phyloP scores from a whole-genome alignment of 2,329 filamentous ascomycete species.

The Botrytis deweyae region DNA sequence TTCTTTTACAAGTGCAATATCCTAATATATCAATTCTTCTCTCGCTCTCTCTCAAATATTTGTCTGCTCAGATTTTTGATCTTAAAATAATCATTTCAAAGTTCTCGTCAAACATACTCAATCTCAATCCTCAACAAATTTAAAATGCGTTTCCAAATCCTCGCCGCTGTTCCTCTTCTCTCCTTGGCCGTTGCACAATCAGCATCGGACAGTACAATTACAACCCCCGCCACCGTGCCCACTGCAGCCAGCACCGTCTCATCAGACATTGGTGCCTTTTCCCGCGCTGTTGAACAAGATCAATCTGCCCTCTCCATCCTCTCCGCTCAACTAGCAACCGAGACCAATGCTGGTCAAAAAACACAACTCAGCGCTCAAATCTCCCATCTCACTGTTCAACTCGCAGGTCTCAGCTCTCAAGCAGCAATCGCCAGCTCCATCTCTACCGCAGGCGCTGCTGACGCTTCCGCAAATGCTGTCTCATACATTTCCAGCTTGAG shows the following conservation, averaged over 20 bases:
- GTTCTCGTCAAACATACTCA: neutral
- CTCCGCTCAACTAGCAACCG: neutral
- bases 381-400: neutral
- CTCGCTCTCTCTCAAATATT: no score
- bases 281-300: neutral
- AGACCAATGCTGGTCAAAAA: neutral
- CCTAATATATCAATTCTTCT: neutral
- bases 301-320: neutral
- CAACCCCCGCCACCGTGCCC: neutral
- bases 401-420: conserved; percentile 5
- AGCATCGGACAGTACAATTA: neutral
- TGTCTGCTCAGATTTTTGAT: neutral
- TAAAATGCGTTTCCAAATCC: conserved; percentile 22
- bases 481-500: conserved; percentile 12
- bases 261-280: conserved; percentile 12
- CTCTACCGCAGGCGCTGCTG: neutral
- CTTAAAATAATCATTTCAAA: neutral
- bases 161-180: conserved; percentile 9
- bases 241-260: neutral
- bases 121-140: neutral
- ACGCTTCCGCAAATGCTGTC: neutral
- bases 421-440: neutral
- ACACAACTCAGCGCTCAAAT: conserved; percentile 17
- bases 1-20: neutral
- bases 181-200: conserved; percentile 12